Base-by-base conservation (phyloP, 371 early-diverging fungal species). In the Umbelopsis sp. region DNA sequence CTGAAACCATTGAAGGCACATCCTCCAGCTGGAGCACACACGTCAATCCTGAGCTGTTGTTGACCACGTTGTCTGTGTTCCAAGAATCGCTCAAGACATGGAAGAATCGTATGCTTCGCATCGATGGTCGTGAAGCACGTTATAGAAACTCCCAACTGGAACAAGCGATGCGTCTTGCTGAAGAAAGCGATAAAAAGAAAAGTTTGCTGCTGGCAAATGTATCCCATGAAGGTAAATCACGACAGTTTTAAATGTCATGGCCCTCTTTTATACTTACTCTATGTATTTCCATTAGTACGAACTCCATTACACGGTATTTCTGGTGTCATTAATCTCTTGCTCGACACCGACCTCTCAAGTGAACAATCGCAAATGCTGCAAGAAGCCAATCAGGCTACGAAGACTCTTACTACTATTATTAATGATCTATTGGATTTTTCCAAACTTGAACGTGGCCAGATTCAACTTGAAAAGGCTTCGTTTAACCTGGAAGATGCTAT, bases 131-230 rank as follows among this genome's bases (percentile, higher is more conserved):
- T 14, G 45, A 64, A 22, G 64, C 64, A 5, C 64, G 44, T 12
- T 45, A 64, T 29, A 64, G 46, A 29, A 64, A 64, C 20, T 22
- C 24, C 18, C 64, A 64, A 16, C 29, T 64, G 64, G 64, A 64
- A 45, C 64, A 20, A 44, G 64, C 64, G 3, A 64, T 45, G 29
- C 64, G 64, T 44, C 44, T 64, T 24, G 64, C 64, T 0, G 64
- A 64, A 64, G 64, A 64, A 38, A 64, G 64, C 35, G 44, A 64
- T 44, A 64, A 64, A 38, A 44, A 38, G 29, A 64, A 64, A 45
- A 64, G 64, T 64, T 24, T 64, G 64, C 44, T 64, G n/a, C 64
- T 64, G 11, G 44, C 64, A 44, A 64, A 64, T 18, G 24, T 64
- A 11, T 64, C 64, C 20, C 64, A 64, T 44, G 64, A 64, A 64